Conservation (phyloP, 176 grass and related monocot species). For the Hsuehochloa calcarea region DNA sequence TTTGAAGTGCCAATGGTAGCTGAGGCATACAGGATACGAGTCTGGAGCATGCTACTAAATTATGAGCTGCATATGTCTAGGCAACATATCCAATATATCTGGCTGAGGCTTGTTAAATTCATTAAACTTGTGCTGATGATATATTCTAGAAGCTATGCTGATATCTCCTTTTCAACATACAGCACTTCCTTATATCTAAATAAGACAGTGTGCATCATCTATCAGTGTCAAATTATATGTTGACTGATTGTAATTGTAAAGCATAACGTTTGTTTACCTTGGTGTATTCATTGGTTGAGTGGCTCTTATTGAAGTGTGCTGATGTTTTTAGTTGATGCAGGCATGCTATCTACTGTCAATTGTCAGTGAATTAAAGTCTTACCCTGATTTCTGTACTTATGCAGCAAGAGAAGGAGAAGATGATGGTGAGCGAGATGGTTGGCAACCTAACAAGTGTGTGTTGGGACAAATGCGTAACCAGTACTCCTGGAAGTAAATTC, state of each 20-base stretch:
- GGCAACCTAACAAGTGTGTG: slow-evolving; percentile 59
- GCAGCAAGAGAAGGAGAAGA: slow-evolving; percentile 60
- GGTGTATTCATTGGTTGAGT: neutral
- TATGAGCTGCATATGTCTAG: too few species aligned
- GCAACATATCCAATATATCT: neutral
- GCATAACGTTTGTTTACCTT: neutral
- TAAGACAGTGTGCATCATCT: neutral
- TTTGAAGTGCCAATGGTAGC: too few species aligned
- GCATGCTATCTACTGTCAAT: neutral
- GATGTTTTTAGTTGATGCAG: neutral
- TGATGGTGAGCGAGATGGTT: slow-evolving; percentile 59
- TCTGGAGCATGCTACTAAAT: too few species aligned
- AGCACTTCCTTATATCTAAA: neutral
- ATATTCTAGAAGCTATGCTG: neutral
- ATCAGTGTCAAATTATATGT: neutral
- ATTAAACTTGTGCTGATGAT: neutral
- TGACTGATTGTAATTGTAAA: too few species aligned
- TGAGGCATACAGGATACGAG: too few species aligned
- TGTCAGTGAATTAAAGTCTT: neutral
- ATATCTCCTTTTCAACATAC: neutral
- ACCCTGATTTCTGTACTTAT: neutral
- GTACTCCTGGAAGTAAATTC: slow-evolving; percentile 57
- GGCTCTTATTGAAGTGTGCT: neutral
- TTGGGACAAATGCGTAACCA: slow-evolving; percentile 69
- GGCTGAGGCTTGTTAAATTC: neutral